Base-by-base conservation (phyloP, 805 yeast species). In the Kodamaea neixiangensis region DNA sequence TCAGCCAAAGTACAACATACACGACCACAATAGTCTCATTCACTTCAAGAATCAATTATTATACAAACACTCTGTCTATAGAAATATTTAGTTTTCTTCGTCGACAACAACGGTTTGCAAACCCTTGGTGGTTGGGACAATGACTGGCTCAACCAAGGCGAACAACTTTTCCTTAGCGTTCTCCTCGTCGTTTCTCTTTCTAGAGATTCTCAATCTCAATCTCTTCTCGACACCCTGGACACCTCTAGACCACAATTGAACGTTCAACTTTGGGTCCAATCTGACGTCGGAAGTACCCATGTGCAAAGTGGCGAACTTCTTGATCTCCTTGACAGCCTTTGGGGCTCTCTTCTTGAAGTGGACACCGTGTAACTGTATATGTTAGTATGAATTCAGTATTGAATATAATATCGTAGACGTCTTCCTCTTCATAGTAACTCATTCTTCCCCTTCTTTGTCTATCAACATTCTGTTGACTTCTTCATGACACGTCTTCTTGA, bases 311-410 rank as follows among this genome's bases (percentile, higher is more conserved):
- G 98, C 97, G 77, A 94, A 94, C 81, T 89, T 91, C 86, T 90
- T 93, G 83, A 94, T 92, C 81, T 91, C 99, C 89, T 90, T 94
- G 81, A 93, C 94, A 71, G 99, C 99, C 77, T 82, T 89, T 82
- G 99, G 99, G 73, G 99, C 99, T 84, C 97, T 91, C 88, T 88
- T 89, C 86, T 94, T 94, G 97, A 93, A 94, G 81, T 90, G 88
- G 68, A 87, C 92, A 84, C 98, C 98, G 81, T 89, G 96, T 77
- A 91, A 88, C 96, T 87, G 71, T 43, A 64, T 44, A 41, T 55
- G 79, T 76, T 79, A 78, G 81, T 79, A 77, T n/a, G n/a, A 15
- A 25, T 42, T 29, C 29, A 39, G 19, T 37, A 43, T 21, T 34
- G 42, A 35, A 25, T n/a, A n/a, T n/a, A n/a, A n/a, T n/a, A n/a